Conservation (phyloP, 176 grass and related monocot species). For the Oryza meyeriana region DNA sequence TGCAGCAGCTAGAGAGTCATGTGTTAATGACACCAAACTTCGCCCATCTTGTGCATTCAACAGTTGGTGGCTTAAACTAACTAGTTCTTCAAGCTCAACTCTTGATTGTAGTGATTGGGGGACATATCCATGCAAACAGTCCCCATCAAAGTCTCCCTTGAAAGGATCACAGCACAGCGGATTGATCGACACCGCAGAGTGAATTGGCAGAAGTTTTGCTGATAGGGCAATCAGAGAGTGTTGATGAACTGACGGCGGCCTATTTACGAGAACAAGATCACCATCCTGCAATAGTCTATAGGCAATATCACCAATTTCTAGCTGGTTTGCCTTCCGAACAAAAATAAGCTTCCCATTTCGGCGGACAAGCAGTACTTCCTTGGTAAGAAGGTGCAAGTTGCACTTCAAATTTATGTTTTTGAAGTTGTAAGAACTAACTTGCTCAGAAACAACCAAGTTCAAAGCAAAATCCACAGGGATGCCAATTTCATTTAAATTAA, state of each 20-base stretch:
- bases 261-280: constrained; percentile 84
- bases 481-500: constrained; percentile 74
- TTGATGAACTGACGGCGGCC: constrained; percentile 89
- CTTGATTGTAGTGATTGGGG: constrained; percentile 71
- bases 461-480: constrained; percentile 59
- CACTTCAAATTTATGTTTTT: constrained; percentile 57
- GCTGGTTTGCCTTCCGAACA: constrained; percentile 55
- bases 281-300: constrained; percentile 78
- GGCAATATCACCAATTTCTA: constrained; percentile 76
- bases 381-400: constrained; percentile 50
- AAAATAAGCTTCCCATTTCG: constrained; percentile 49
- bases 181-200: constrained; percentile 68
- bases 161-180: constrained; percentile 82
- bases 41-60: constrained; percentile 82
- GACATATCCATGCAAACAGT: constrained; percentile 94
- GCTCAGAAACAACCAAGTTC: constrained; percentile 61
- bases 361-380: constrained; percentile 45
- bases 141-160: constrained; percentile 91
- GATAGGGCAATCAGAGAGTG: constrained; percentile 86
- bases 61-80: constrained; percentile 61
- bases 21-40: constrained; percentile 76
- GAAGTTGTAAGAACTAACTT: constrained; percentile 64
- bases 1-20: constrained; percentile 77
- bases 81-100: constrained; percentile 68
- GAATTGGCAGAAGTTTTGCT: constrained; percentile 56